Evolutionary conservation across 768 basidiomycete genomes (phyloP).

Genomic region (Boletus sp.): DNA sequence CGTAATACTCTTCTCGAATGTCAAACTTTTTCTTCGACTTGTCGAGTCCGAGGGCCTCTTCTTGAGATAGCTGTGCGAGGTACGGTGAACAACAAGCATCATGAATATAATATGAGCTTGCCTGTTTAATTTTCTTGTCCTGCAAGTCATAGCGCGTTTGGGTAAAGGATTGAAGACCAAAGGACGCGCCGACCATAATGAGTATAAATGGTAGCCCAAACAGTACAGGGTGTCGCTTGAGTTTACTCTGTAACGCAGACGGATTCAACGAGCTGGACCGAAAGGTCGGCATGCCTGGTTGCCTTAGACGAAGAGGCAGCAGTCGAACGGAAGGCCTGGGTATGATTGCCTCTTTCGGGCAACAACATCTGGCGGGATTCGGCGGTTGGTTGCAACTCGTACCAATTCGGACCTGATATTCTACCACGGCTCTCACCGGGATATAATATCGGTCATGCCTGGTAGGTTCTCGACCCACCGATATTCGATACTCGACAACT

Average conservation of each 20-base stretch:
- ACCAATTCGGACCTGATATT: conserved; percentile 5
- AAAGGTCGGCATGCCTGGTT: conserved; percentile 47
- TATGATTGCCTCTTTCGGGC: conserved; percentile 18
- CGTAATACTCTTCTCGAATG: conserved; percentile 94
- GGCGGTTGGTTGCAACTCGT: not conserved
- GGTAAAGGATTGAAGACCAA: conserved; percentile 77
- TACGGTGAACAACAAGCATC: too few relatives aligned
- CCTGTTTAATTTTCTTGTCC: conserved; percentile 72
- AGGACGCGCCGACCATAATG: conserved; percentile 84
- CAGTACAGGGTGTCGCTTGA: conserved; percentile 62
- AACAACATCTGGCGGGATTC: not conserved
- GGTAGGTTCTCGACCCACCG: conserved; percentile 12
- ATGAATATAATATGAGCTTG: conserved; percentile 27
- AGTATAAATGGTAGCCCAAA: conserved; percentile 89
- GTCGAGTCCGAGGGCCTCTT: conserved; percentile 75
- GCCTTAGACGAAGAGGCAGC: too few relatives aligned
- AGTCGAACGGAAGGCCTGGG: not conserved
- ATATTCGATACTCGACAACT: not conserved
- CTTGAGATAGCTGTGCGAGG: conserved; percentile 57
- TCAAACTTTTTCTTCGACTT: conserved; percentile 79
- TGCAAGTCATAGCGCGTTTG: conserved; percentile 91
- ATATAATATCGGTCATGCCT: conserved; percentile 19
- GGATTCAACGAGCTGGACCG: conserved; percentile 39
- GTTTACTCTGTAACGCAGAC: conserved; percentile 30
- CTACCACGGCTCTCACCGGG: conserved; percentile 13